Base-by-base conservation (phyloP, 2,329 filamentous ascomycete genomes). In the Xylariaceae sp. region DNA sequence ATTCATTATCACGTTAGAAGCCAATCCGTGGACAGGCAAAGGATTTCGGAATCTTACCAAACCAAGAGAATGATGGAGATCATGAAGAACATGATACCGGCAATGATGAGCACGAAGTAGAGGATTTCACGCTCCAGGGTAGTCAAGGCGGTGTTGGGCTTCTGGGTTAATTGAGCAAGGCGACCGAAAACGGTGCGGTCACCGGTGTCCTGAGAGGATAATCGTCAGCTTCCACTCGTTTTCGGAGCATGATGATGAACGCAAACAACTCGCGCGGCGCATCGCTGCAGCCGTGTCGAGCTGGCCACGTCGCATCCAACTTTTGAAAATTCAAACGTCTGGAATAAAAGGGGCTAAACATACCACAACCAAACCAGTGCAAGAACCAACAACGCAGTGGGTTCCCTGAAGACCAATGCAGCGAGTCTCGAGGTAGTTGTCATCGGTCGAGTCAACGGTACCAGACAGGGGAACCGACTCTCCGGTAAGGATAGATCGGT, bases 351-450 rank as follows among this genome's bases (percentile, higher is more conserved):
- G 29, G 5, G 40, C 32, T 19, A 19, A 12, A 60, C 59, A 39
- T 60, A 61, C 59, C 8, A 91, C 83, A 1, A 89, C 85, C 7
- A 91, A 71, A 19, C 85, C 87, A 11, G 79, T 74, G 50, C 81
- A 84, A 27, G 75, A 83, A 2, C 88, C 88, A 5, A 83, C 84
- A 3, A 87, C 82, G 61, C 87, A 90, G 64, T 91, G 86, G 0
- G 88, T 90, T n/a, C 88, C 87, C 66, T 90, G 87, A 7, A 91
- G 76, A 27, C 87, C 87, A 51, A 91, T 88, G 62, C 84, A 87
- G 50, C 81, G 80, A 3, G 87, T 91, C 66, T 91, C 88, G 32
- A 91, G 80, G 64, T 88, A 89, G 68, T 90, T 90, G 40, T 79
- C 74, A 63, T 90, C 86, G 0, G 83, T 86, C 0, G 77, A 80